Evolutionary conservation across 2,329 filamentous ascomycete genomes (phyloP), one percentile per base, ranked within the genome.

Genomic region (Sphaerulina vaccinii): DNA sequence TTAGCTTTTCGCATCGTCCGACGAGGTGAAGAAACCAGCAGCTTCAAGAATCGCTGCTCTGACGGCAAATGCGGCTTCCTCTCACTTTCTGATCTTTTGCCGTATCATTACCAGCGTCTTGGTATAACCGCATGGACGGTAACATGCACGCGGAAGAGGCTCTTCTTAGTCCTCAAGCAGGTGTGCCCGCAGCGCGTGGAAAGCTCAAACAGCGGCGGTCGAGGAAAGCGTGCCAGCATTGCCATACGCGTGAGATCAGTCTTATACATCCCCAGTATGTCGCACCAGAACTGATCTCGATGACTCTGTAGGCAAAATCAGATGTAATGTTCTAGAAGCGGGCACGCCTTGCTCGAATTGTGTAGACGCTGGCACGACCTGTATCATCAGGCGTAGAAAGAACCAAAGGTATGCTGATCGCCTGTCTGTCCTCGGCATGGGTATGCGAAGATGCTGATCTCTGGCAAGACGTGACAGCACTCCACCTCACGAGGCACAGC

Each of bases 321-420:
- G 52, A 32, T 59, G 58, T 39, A 61, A 59, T 32, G 53, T 61
- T 11, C 48, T 57, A 32, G 58, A 61, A 21, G 51, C 36, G 16
- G 56, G 52, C 22, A 56, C 52, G 52, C 58, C 58, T 19, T 61
- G 58, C 45, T 52, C 52, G 10, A 59, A 61, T n/a, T 61, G 58
- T 35, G 56, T 58, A 5, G 56, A 59, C 36, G 56, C 54, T 18
- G 54, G 48, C 35, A 55, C 56, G 16, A 49, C 38, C 19, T 59
- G 58, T 43, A 49, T 61, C 15, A 55, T 57, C 10, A 40, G 58
- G 18, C 44, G 56, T 4, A 41, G 58, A 19, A 61, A 61, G 50
- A 59, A 59, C 32, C 56, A 61, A 39, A 57, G 58, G 58, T 57
- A 23, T 43, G 42, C 21, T 4, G 13, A 10, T 29, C 24, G 7